phyloP scores from a whole-genome alignment of 345 rosid genomes.

The Salix dunnii region DNA sequence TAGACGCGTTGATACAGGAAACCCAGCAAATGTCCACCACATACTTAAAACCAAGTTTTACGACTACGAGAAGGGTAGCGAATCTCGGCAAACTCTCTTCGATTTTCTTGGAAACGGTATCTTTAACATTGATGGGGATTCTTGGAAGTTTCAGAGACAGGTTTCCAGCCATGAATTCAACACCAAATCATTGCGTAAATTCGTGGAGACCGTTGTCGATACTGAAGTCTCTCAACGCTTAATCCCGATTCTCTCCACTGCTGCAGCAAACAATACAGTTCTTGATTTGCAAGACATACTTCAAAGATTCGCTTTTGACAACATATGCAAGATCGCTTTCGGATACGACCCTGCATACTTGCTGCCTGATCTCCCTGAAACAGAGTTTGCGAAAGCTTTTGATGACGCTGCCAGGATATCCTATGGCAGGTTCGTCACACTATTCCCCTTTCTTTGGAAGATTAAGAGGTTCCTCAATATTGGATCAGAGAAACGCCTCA shows the following conservation, averaged over 20 bases:
- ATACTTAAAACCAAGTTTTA: conserved; percentile 45
- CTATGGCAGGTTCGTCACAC: conserved; percentile 31
- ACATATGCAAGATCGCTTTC: conserved; percentile 65
- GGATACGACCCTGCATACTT: conserved; percentile 62
- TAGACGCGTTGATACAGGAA: conserved; percentile 42
- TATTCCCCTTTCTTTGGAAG: conserved; percentile 41
- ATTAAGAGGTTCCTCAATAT: conserved; percentile 37
- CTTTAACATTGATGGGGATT: conserved; percentile 58
- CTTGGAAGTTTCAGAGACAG: conserved; percentile 71
- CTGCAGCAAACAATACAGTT: conserved; percentile 21
- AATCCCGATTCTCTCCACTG: conserved; percentile 47
- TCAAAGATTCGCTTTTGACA: conserved; percentile 67
- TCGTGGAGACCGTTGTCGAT: conserved; percentile 51
- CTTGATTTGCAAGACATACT: conserved; percentile 60
- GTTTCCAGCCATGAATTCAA: conserved; percentile 73
- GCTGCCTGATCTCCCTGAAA: conserved; percentile 37
- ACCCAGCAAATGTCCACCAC: conserved; percentile 56
- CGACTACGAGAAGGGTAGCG: conserved; percentile 51
- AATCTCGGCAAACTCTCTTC: conserved; percentile 21
- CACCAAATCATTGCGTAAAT: conserved; percentile 62
- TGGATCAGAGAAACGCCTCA: conserved; percentile 48
- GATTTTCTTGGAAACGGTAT: conserved; percentile 76
- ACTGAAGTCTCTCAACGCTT: conserved; percentile 52
- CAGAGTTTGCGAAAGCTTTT: conserved; percentile 43
- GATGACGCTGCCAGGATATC: conserved; percentile 42